phyloP scores from a whole-genome alignment of 2,329 filamentous ascomycete species.

The Xylaria polymorpha region DNA sequence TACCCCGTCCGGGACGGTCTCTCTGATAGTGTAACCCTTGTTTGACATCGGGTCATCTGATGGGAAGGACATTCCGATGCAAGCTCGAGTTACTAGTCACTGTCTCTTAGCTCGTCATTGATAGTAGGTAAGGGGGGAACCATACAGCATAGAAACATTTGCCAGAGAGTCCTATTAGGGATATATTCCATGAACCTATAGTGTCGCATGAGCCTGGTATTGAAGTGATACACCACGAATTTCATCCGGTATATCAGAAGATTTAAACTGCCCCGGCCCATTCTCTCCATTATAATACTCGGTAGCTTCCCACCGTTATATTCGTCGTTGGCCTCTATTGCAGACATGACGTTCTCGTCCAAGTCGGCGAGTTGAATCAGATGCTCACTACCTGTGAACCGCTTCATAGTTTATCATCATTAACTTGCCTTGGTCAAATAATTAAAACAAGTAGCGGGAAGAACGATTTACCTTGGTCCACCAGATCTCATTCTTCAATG shows the following conservation, averaged over 20 bases:
- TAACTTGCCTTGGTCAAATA: not conserved
- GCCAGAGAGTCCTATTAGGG: slow-evolving; percentile 28
- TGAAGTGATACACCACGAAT: not conserved
- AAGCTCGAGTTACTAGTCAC: slow-evolving; percentile 17
- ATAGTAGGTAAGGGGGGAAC: not conserved
- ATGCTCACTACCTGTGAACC: slow-evolving; percentile 27
- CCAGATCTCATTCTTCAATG: slow-evolving; percentile 21
- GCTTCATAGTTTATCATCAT: slow-evolving; percentile 10
- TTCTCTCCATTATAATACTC: slow-evolving; percentile 28
- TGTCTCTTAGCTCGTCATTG: slow-evolving; percentile 9
- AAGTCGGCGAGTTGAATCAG: slow-evolving; percentile 31
- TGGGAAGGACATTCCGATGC: slow-evolving; percentile 29
- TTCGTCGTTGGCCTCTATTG: slow-evolving; percentile 25
- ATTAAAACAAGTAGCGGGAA: not conserved
- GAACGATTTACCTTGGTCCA: slow-evolving; percentile 22
- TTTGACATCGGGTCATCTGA: not conserved
- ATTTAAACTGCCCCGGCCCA: slow-evolving; percentile 14
- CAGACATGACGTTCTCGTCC: not conserved
- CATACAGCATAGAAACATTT: slow-evolving; percentile 34
- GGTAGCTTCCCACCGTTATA: not conserved
- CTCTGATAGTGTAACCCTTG: not conserved
- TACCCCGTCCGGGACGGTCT: not conserved
- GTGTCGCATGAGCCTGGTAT: rapidly evolving
- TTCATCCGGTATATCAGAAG: not conserved
- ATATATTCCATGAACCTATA: slow-evolving; percentile 24